These are phyloP conservation scores for Bjerkandera adusta DNA, from an alignment of 1,284 basidiomycete genomes.

Conservation along the genomic window DNA sequence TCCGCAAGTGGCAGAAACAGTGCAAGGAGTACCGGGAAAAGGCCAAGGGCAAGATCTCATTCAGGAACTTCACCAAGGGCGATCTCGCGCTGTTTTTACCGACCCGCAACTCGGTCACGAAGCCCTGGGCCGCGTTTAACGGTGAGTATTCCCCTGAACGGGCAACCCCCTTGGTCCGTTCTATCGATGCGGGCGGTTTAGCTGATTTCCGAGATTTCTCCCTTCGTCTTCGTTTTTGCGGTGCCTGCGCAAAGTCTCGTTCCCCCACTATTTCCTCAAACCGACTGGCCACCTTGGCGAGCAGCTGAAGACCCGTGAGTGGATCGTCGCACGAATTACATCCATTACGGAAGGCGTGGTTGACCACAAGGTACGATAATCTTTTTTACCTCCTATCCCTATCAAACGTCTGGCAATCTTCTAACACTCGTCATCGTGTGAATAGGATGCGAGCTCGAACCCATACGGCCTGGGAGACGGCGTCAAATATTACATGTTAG, in stretches of 20 bases:
- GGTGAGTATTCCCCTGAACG: conserved; percentile 43
- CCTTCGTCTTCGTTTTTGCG: too few species aligned
- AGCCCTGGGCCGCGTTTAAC: conserved; percentile 98
- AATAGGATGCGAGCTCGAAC: conserved; percentile 69
- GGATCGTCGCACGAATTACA: conserved; percentile 92
- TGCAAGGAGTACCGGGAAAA: conserved; percentile 93
- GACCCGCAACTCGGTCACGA: conserved; percentile 88
- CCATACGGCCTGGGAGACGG: conserved; percentile 85
- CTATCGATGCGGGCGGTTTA: conserved; percentile 19
- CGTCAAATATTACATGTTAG: conserved; percentile 89
- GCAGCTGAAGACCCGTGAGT: conserved; percentile 84
- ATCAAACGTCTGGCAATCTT: neutral
- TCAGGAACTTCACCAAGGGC: conserved; percentile 89
- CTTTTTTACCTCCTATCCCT: neutral
- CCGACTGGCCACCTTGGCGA: conserved; percentile 83
- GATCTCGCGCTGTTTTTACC: conserved; percentile 95
- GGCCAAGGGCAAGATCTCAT: conserved; percentile 91
- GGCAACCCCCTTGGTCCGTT: conserved; percentile 2
- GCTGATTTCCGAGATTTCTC: conserved; percentile 38
- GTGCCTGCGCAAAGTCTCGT: conserved; percentile 85
- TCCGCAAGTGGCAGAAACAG: conserved; percentile 95
- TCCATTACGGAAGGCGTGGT: conserved; percentile 86
- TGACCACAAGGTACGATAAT: conserved; percentile 61
- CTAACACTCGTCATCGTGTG: conserved; percentile 14
- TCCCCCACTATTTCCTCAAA: conserved; percentile 96